Evolutionary conservation across 73 alveolate genomes (phyloP).

Genomic region (Diophrys appendiculata): DNA sequence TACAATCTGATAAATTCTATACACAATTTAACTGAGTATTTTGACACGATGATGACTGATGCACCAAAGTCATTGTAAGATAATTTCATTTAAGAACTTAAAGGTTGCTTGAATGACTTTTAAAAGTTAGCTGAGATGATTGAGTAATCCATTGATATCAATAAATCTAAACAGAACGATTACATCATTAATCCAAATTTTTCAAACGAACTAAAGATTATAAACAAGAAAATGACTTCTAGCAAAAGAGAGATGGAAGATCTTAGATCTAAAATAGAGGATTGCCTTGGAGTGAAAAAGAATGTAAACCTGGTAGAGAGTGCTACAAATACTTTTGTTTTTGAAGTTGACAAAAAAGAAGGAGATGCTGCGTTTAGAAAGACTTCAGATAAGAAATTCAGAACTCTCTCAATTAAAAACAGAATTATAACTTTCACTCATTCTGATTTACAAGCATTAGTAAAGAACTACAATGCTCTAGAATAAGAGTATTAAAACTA

Average conservation of each 20-base stretch:
- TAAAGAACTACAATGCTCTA: constrained; percentile 55
- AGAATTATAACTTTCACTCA: constrained; percentile 68
- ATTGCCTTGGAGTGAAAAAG: constrained; percentile 61
- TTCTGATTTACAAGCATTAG: constrained; percentile 69
- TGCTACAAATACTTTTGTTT: constrained; percentile 59
- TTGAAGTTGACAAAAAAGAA: constrained; percentile 75
- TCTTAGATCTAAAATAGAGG: constrained; percentile 56
- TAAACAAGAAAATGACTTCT: constrained; percentile 63
- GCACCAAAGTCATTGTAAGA: constrained; percentile 33
- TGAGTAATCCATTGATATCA: constrained; percentile 78
- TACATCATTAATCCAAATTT: constrained; percentile 80
- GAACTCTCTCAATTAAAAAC: constrained; percentile 72
- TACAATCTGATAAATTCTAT: constrained; percentile 64
- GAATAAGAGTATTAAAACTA: constrained; percentile 61
- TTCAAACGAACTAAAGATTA: constrained; percentile 55
- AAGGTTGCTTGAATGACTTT: constrained; percentile 57
- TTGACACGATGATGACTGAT: constrained; percentile 38
- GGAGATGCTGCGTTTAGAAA: constrained; percentile 74
- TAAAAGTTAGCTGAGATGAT: constrained; percentile 69
- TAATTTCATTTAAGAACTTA: constrained; percentile 54
- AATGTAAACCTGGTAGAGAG: constrained; percentile 67
- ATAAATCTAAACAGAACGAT: constrained; percentile 69
- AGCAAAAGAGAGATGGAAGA: constrained; percentile 69
- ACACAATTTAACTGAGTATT: constrained; percentile 38
- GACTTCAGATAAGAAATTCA: constrained; percentile 44